Evolutionary conservation across 495 filamentous ascomycete genomes (phyloP), one percentile per base, ranked within the genome.

Genomic region (Penicillium cosmopolitanum): DNA sequence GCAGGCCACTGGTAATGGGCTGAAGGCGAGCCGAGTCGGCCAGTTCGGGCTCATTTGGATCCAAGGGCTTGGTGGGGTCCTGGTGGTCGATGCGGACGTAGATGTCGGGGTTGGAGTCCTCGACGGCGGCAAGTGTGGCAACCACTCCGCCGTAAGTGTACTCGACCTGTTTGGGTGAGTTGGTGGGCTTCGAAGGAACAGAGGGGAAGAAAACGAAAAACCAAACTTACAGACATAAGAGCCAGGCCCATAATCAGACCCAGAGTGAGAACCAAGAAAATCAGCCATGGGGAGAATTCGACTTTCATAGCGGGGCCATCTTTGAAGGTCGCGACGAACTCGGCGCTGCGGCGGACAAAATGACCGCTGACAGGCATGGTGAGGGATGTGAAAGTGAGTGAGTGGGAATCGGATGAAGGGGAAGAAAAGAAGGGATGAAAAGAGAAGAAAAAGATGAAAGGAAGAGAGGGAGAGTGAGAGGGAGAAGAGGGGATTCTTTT

Each of bases 121-220:
- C 87, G 58, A 90, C 72, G 56, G 82, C 81, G 50, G 86, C 80
- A 16, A 90, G 76, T 10, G 84, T 85, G 5, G 81, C 74, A 16
- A 89, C 75, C 21, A 90, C 79, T 36, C 77, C 60, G 36, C 80
- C 80, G 58, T 87, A 81, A 25, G 84, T 84, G 71, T 90, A 89
- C 51, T 78, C 71, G 18, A 81, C 54, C 76, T 78, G 21, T 40
- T 12, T 19, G 16, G 50, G 10, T 25, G 6, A 28, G 23, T 12
- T 48, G 11, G 31, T 28, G 11, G 46, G 6, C 1, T 12, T 16
- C 15, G 25, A 50, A 50, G 21, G 23, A 31, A 25, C 28, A 15
- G 23, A 50, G 21, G 21, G 21, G 21, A 9, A 23, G 23, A 3
- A 23, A 31, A 1, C 28, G 28, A 7, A 31, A 19, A 19, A 34